Evolutionary conservation across 2,329 filamentous ascomycete genomes (phyloP), one percentile per base, ranked within the genome.

Genomic region (Aphanoascus verrucosus): DNA sequence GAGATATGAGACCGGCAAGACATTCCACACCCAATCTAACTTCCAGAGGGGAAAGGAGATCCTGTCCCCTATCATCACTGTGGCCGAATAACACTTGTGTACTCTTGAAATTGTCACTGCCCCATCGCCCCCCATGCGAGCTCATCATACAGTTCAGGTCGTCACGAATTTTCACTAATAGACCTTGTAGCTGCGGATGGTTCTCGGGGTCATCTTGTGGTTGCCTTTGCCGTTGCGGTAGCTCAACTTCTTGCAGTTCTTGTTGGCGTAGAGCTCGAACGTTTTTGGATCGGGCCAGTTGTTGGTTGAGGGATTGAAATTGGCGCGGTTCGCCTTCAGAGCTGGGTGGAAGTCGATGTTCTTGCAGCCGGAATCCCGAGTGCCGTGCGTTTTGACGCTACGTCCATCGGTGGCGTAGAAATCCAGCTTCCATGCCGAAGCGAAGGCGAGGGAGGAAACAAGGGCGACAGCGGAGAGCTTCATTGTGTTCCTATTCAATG

Each of bases 151-250:
- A 31, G 8, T n/a, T 11, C 32, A 31, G 17, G 23, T 5, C 3
- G 28, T 9, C 32, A 35, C 6, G 6, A 37, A 37, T 12, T 35
- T 12, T 6, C 32, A 12, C 23, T 45, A 46, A 23, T 40, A 52
- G 7, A 45, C 49, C n/a, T 45, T 46, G 41, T 52, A 46, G 20
- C 49, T 52, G 15, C 43, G 41, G 20, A 44, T 45, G 23, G 28
- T 45, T 45, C 41, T 44, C 5, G 41, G 17, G n/a, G 35, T 17
- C 35, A 50, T 15, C 17, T 50, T 50, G 37, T 50, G 47, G 37
- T 50, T 15, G 23, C 47, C 47, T 41, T 41, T 42, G 20, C 28
- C 47, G 37, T 50, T 50, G 14, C 47, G 47, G 37, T 50, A 50
- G 47, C 47, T 50, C 20, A 50, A 17, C 23, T 42, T 41, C 20